Evolutionary conservation across 345 rosid genomes (phyloP), one percentile per base, ranked within the genome.

Genomic region (Bruguiera gymnorhiza): DNA sequence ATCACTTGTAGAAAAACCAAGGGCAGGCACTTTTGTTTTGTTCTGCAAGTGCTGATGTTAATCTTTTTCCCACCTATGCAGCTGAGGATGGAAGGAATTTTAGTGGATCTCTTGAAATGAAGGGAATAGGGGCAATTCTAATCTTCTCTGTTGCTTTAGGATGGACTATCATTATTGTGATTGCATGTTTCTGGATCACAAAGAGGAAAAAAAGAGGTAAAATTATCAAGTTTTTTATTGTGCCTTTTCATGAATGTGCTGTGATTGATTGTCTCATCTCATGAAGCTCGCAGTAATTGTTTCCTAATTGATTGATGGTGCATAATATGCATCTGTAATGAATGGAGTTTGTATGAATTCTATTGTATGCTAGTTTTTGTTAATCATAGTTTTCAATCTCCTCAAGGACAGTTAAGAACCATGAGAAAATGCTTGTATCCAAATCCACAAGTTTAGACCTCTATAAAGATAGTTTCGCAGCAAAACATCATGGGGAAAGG

Each of bases 181-280:
- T 55, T 63, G 59, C 43, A 19, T 62, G 36, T 54, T 82, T 69
- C 51, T 79, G 70, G 69, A 27, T 75, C 48, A 74, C 48, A 70
- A 83, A 43, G 60, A 74, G 74, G 70, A 75, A 58, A 64, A 78
- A 83, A 80, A 75, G 70, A 65, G 82, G 89, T 87, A 75, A 70
- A 55, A 18, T 20, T 26, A 26, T 31, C 26, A 60, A 43, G 11
- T 13, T 21, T 60, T 19, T 63, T 15, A 15, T 57, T 4, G 32
- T 27, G 43, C 21, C 19, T 7, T 24, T 27, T 46, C n/a, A 46
- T 19, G 0, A 50, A 5, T 23, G 19, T 27, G 18, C 62, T 27
- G 6, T 26, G 4, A 26, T 58, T 15, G 15, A 58, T 58, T 27
- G 15, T 27, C 6, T 27, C 18, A 58, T 9, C 31, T 23, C 4